phyloP scores from a whole-genome alignment of 768 basidiomycete species.

The Macrolepiota fuliginosa region DNA sequence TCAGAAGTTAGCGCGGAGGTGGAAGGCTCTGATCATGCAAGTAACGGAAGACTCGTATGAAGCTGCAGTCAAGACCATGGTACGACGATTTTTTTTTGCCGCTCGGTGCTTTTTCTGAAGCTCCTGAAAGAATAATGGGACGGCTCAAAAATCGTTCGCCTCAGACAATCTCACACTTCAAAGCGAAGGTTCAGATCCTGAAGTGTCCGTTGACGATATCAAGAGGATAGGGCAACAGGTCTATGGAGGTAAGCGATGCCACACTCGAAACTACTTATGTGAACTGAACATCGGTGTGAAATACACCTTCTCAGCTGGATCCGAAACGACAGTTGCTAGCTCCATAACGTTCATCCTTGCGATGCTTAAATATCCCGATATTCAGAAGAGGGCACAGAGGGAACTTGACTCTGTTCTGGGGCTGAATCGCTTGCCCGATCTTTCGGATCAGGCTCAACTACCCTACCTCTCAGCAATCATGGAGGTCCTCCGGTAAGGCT shows the following conservation, averaged over 20 bases:
- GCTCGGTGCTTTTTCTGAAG: background rate
- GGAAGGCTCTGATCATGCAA: background rate
- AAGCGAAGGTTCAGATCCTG: background rate
- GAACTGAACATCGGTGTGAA: background rate
- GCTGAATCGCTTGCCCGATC: constrained; percentile 19
- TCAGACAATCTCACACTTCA: background rate
- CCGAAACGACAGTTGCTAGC: background rate
- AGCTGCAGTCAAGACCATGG: background rate
- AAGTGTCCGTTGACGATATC: background rate
- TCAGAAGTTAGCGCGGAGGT: background rate
- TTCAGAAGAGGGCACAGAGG: constrained; percentile 24
- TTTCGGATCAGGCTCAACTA: constrained; percentile 18
- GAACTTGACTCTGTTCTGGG: constrained; percentile 25
- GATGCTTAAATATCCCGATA: constrained; percentile 23
- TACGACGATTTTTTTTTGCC: background rate
- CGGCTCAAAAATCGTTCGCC: background rate
- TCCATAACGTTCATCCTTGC: constrained; percentile 22
- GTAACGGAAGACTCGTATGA: background rate
- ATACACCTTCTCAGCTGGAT: background rate
- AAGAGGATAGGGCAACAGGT: background rate
- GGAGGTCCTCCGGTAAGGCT: constrained; percentile 22
- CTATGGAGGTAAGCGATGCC: constrained; percentile 1
- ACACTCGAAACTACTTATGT: background rate
- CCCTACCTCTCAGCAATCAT: constrained; percentile 22
- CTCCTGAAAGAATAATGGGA: background rate